These are phyloP conservation scores for Ophiostoma sp. DNA, from an alignment of 2,329 filamentous ascomycete species.

Conservation along the genomic window DNA sequence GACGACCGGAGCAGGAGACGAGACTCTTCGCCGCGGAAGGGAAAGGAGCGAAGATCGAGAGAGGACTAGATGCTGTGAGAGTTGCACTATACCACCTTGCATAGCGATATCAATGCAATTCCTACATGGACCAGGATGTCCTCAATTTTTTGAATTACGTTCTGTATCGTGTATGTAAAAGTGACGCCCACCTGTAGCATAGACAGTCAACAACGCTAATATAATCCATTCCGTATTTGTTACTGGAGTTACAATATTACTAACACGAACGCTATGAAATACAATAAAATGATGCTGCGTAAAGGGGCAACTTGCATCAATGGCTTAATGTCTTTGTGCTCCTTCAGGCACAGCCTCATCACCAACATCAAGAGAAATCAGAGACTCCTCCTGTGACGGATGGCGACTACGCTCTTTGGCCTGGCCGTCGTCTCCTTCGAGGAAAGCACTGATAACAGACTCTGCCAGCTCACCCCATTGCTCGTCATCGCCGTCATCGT, in stretches of 20 bases:
- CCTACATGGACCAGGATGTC: no score
- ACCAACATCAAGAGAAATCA: conserved; percentile 9
- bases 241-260: no score
- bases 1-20: conserved; percentile 9
- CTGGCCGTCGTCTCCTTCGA: conserved; percentile 3
- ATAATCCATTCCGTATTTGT: no score
- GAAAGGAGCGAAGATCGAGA: conserved; percentile 11
- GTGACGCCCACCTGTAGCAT: no score
- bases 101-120: not conserved
- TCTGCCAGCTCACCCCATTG: conserved; percentile 23
- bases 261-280: not conserved
- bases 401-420: not conserved
- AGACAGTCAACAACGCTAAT: no score
- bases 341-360: not conserved
- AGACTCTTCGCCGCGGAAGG: conserved; percentile 15
- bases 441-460: conserved; percentile 20
- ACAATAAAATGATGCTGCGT: not conserved
- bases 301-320: not conserved
- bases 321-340: not conserved
- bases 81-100: not conserved
- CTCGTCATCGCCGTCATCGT: conserved; percentile 12
- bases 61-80: not conserved
- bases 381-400: not conserved
- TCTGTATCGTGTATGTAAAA: no score
- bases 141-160: no score